phyloP scores from a whole-genome alignment of 2,329 filamentous ascomycete species.

The Penicillium sp. region DNA sequence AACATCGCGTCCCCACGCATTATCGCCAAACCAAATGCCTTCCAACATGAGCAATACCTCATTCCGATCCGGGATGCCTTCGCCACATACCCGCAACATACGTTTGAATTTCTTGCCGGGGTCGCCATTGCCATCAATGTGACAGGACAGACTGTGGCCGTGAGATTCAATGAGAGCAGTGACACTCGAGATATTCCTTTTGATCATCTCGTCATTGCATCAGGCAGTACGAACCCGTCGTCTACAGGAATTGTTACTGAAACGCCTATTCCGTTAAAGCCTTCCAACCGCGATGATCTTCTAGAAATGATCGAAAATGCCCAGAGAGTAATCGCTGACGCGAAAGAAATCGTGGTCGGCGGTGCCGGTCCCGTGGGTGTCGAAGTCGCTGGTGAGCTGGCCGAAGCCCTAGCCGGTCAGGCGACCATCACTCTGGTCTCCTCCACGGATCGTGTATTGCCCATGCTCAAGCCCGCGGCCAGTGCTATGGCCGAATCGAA shows the following conservation, averaged over 20 bases:
- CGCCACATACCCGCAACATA: constrained; percentile 42
- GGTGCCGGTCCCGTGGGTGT: constrained; percentile 47
- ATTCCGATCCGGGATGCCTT: constrained; percentile 47
- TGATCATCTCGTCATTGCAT: constrained; percentile 53
- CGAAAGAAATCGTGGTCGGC: constrained; percentile 43
- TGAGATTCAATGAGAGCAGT: constrained; percentile 33
- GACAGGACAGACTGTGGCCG: constrained; percentile 39
- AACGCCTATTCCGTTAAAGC: constrained; percentile 36
- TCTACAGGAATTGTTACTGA: constrained; percentile 30
- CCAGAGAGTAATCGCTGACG: constrained; percentile 31
- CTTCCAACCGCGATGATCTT: constrained; percentile 37
- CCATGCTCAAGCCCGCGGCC: constrained; percentile 24
- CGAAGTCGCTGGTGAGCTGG: constrained; percentile 47
- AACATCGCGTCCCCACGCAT: constrained; percentile 50
- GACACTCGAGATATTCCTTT: constrained; percentile 36
- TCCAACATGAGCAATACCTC: constrained; percentile 46
- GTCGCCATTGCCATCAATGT: constrained; percentile 45
- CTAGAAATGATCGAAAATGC: constrained; percentile 28
- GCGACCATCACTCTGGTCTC: constrained; percentile 34
- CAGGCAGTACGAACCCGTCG: constrained; percentile 46
- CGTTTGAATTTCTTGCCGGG: constrained; percentile 49
- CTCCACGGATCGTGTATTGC: constrained; percentile 24
- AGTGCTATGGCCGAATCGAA: constrained; percentile 41
- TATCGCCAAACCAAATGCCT: constrained; percentile 43
- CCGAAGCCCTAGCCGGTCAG: constrained; percentile 34